Evolutionary conservation across 352 stramenopile genomes (phyloP).

Genomic region (Phytopythium montanum): DNA sequence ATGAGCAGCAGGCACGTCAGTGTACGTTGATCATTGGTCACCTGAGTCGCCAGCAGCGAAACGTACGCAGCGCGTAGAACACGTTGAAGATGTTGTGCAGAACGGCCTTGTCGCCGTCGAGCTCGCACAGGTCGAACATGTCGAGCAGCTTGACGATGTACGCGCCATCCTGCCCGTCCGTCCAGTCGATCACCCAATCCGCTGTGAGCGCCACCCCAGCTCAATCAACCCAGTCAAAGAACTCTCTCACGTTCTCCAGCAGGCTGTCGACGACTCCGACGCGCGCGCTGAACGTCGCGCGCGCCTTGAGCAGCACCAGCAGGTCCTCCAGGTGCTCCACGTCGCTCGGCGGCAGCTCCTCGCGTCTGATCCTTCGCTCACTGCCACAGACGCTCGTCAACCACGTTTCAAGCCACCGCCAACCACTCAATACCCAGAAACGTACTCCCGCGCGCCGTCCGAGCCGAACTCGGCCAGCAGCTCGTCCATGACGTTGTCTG

Average conservation of each 20-base stretch:
- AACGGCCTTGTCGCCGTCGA: conserved; percentile 54
- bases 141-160: conserved; percentile 76
- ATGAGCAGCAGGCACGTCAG: not conserved
- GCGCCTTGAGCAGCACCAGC: conserved; percentile 51
- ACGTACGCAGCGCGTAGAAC: conserved; percentile 64
- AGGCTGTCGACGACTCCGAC: conserved; percentile 47
- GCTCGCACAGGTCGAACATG: conserved; percentile 67
- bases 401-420: not conserved
- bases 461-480: not conserved
- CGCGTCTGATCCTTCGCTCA: not conserved
- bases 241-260: conserved; percentile 29
- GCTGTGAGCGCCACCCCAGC: not conserved
- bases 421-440: not conserved
- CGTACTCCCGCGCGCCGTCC: not conserved
- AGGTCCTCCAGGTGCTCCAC: conserved; percentile 66
- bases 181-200: conserved; percentile 4
- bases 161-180: conserved; percentile 47
- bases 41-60: not conserved
- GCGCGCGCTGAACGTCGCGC: conserved; percentile 46
- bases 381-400: not conserved
- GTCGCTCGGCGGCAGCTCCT: conserved; percentile 60
- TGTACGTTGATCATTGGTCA: too few relatives aligned
- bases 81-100: conserved; percentile 72
- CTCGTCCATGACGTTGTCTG: not conserved
- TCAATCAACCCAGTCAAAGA: not conserved